These are phyloP conservation scores for Basipetospora chlamydospora DNA, from an alignment of 2,329 filamentous ascomycete genomes.

Conservation along the genomic window DNA sequence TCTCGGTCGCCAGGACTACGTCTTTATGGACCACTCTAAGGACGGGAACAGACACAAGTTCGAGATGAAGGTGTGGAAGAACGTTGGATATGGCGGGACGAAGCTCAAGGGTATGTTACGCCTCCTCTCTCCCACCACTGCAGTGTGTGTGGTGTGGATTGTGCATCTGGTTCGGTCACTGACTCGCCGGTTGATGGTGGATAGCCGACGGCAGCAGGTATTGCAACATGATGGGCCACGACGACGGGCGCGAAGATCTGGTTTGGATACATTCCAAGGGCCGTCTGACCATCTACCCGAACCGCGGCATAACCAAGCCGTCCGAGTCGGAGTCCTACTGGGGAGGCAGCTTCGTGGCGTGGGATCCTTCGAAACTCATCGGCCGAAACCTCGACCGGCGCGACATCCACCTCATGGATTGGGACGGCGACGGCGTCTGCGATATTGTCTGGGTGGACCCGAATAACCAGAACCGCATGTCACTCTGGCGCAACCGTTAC, in stretches of 20 bases:
- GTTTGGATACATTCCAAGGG: constrained; percentile 10
- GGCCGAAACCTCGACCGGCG: constrained; percentile 12
- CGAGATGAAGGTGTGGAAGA: constrained; percentile 8
- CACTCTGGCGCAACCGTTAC: no score
- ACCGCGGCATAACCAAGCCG: no score
- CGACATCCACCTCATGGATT: constrained; percentile 20
- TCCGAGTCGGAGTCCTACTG: no score
- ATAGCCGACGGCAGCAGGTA: constrained; percentile 6
- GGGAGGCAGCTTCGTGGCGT: no score
- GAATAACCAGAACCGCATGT: neutral
- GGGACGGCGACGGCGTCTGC: constrained; percentile 20
- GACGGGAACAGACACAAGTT: constrained; percentile 7
- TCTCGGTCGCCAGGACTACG: constrained; percentile 7
- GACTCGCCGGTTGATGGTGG: no score
- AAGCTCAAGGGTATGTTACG: no score
- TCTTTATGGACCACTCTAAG: constrained; percentile 3
- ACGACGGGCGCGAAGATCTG: constrained; percentile 10
- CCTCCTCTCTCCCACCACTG: no score
- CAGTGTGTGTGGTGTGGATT: no score
- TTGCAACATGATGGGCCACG: constrained; percentile 9
- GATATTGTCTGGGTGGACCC: constrained; percentile 12
- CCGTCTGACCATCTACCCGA: no score
- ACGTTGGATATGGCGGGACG: constrained; percentile 9
- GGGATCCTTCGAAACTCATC: no score
- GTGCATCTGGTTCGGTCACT: no score